phyloP scores from a whole-genome alignment of 2,329 filamentous ascomycete species.

The Colletotrichum sp. region DNA sequence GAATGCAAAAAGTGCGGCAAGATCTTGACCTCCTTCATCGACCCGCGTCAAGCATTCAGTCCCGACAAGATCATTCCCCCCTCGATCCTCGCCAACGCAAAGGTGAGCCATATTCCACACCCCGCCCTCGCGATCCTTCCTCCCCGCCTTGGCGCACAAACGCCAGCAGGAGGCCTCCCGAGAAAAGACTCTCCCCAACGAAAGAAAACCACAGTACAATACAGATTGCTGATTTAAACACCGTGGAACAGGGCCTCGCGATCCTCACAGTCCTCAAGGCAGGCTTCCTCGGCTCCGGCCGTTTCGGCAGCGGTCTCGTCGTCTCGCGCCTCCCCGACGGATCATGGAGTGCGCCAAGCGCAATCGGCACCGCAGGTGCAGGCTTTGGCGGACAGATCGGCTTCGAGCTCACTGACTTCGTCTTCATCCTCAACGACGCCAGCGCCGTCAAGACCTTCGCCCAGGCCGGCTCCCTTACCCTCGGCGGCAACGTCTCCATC shows the following conservation, averaged over 20 bases:
- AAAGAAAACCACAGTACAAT: neutral
- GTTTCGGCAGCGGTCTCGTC: slow-evolving; percentile 83
- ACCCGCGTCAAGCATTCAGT: slow-evolving; percentile 90
- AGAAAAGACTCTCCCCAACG: rapidly evolving
- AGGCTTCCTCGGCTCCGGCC: slow-evolving; percentile 82
- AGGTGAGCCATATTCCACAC: slow-evolving; percentile 57
- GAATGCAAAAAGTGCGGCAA: slow-evolving; percentile 98
- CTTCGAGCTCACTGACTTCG: slow-evolving; percentile 90
- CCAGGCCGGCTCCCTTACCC: slow-evolving; percentile 86
- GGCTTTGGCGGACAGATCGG: slow-evolving; percentile 88
- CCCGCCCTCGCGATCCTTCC: slow-evolving; percentile 1
- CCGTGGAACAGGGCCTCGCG: slow-evolving; percentile 67
- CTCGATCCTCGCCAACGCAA: slow-evolving; percentile 85
- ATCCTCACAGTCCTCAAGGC: slow-evolving; percentile 88
- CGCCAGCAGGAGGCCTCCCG: neutral
- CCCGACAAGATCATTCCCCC: slow-evolving; percentile 98
- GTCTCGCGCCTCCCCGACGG: slow-evolving; percentile 80
- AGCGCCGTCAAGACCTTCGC: slow-evolving; percentile 92
- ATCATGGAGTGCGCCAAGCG: slow-evolving; percentile 80
- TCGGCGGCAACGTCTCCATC: slow-evolving; percentile 95
- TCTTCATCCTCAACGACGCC: slow-evolving; percentile 96
- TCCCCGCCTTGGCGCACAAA: neutral
- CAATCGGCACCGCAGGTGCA: slow-evolving; percentile 80
- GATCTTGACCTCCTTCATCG: slow-evolving; percentile 93
- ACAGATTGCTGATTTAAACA: neutral